Percentiles rank a stretch among this genome's conserved stretches.
Conservation (phyloP, 108 stramenopile species). For the Nitzschia sp. region DNA sequence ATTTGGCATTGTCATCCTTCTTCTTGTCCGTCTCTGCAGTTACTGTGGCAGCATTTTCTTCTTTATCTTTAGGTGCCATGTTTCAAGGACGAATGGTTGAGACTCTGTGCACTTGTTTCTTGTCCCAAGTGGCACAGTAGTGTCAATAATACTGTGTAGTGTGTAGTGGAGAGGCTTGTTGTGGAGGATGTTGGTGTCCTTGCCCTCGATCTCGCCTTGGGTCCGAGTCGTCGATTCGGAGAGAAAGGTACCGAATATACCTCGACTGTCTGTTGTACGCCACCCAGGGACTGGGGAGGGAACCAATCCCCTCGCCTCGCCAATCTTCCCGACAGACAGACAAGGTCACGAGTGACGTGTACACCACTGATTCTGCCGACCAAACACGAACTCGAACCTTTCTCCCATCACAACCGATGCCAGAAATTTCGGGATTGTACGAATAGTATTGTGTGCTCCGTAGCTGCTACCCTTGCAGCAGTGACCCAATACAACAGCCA, state of each 20-base stretch:
- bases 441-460: too few relatives aligned
- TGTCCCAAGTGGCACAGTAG: not conserved
- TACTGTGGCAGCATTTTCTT: conserved; percentile 21
- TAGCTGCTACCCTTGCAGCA: too few relatives aligned
- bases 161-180: not conserved
- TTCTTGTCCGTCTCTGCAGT: conserved; percentile 39
- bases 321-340: too few relatives aligned
- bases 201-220: not conserved
- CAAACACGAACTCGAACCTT: too few relatives aligned
- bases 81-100: not conserved
- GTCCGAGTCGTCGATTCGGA: not conserved
- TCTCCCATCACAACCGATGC: too few relatives aligned
- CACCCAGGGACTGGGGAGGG: too few relatives aligned
- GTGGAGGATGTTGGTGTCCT: conserved; percentile 5
- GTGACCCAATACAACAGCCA: not conserved
- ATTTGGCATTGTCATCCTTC: conserved; percentile 35
- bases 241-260: not conserved
- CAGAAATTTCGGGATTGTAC: too few relatives aligned
- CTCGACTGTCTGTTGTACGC: not conserved
- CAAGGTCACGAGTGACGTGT: too few relatives aligned
- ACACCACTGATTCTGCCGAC: too few relatives aligned
- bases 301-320: too few relatives aligned
- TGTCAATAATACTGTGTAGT: not conserved
- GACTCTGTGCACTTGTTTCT: not conserved
- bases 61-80: conserved; percentile 54